Conservation (phyloP, 768 basidiomycete species). For the Solioccasus polychromus region DNA sequence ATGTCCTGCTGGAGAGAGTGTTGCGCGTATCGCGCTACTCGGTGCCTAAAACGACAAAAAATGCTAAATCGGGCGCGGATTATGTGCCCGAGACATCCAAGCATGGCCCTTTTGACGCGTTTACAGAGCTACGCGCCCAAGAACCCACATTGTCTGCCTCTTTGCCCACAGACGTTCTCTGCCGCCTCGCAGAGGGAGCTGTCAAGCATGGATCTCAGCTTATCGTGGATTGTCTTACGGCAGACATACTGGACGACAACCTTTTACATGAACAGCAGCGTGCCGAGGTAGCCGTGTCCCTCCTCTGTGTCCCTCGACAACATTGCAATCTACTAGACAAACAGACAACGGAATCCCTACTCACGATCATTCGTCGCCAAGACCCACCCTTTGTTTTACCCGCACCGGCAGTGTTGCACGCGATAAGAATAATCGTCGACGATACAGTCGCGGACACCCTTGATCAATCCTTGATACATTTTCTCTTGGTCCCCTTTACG, state of each 20-base stretch:
- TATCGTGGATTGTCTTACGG: slow-evolving; percentile 38
- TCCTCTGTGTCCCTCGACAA: slow-evolving; percentile 24
- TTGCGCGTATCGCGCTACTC: slow-evolving; percentile 27
- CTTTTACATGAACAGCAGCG: slow-evolving; percentile 20
- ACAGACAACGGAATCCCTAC: slow-evolving; percentile 21
- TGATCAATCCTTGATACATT: slow-evolving; percentile 23
- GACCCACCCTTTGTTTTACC: slow-evolving; percentile 11
- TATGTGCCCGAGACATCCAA: slow-evolving; percentile 15
- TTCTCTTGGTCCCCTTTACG: slow-evolving; percentile 33
- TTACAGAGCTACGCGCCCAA: slow-evolving; percentile 24
- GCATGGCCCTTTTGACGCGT: slow-evolving; percentile 28
- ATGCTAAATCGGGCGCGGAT: slow-evolving; percentile 7
- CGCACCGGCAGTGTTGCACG: slow-evolving; percentile 14
- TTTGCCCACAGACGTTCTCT: slow-evolving; percentile 28
- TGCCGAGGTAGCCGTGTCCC: slow-evolving; percentile 23
- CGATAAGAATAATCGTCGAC: slow-evolving; percentile 22
- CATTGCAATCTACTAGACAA: slow-evolving; percentile 19
- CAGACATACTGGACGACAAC: slow-evolving; percentile 37
- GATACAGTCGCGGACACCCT: slow-evolving; percentile 9
- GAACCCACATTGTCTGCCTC: slow-evolving; percentile 19
- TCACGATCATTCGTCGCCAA: slow-evolving; percentile 16
- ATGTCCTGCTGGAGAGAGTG: slow-evolving; percentile 25
- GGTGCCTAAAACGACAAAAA: slow-evolving; percentile 19
- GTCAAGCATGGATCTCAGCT: slow-evolving; percentile 27
- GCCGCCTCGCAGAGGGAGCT: slow-evolving; percentile 30